Evolutionary conservation across 805 yeast species (phyloP), one percentile per base, ranked within the genome.

Genomic region (Zygosaccharomyces rouxii): DNA sequence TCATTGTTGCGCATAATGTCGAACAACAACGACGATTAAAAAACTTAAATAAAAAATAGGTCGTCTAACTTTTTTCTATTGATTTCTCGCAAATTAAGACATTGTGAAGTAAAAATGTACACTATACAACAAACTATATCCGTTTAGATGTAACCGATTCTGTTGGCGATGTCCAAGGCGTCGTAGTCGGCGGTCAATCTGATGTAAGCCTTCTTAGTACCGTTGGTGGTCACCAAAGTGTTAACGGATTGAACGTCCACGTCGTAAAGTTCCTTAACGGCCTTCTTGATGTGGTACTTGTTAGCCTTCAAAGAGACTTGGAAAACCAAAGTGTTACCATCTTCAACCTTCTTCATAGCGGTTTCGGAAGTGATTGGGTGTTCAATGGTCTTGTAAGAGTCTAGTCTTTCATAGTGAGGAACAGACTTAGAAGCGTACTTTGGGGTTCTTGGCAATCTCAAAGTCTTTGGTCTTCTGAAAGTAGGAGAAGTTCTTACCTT

Each of bases 141-240:
- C 51, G 62, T 68, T 86, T 82, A 92, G 77, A 92, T 85, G 95
- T 89, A 90, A 80, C 99, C 99, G 73, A 92, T 94, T 81, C 94
- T 89, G 96, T 90, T 90, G 75, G 99, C 99, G 76, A 94, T 89
- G 76, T 94, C 99, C 74, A 94, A 86, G 76, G 98, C 98, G 80
- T 94, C 99, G 83, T 84, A 86, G 78, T 94, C 99, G 74, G 96
- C 92, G 72, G 98, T 89, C 75, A 94, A 86, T 82, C 95, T 89
- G 74, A 94, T 92, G 84, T 86, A 94, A 73, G 99, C 99, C 85
- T 94, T 94, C 89, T 94, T 94, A 81, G 97, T 86, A 77, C 99
- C 99, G 78, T 94, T 90, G 75, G 99, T 97, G 81, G 96, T 89
- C 71, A 94, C 79, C 75, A 94, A 82, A 67, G 99, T 94, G 92